Conservation (phyloP, 169 alveolate species). For the Eimeria praecox region DNA sequence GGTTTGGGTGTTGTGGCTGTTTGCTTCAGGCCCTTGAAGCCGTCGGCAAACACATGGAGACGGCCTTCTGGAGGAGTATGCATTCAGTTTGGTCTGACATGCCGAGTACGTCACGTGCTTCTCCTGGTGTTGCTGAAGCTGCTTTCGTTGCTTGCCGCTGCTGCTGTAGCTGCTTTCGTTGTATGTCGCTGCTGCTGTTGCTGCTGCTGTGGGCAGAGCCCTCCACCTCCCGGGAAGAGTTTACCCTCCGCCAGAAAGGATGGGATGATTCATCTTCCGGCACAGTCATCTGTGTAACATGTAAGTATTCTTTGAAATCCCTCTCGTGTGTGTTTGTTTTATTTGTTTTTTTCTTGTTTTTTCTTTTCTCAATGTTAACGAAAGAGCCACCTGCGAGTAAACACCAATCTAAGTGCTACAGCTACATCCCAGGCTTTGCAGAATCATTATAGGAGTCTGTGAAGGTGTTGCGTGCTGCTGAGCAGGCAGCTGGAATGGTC, state of each 20-base stretch:
- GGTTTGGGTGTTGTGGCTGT: background rate
- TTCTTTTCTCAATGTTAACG: too few species aligned
- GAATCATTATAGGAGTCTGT: background rate
- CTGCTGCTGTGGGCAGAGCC: background rate
- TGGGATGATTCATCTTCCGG: background rate
- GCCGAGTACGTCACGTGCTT: too few species aligned
- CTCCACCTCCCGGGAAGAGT: background rate
- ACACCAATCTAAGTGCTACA: too few species aligned
- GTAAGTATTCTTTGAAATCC: background rate
- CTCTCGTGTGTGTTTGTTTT: background rate
- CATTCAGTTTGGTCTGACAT: background rate
- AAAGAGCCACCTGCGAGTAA: too few species aligned
- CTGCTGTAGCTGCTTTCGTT: background rate
- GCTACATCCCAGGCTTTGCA: too few species aligned
- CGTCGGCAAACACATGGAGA: background rate
- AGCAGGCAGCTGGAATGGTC: background rate
- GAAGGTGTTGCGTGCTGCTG: background rate
- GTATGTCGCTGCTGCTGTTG: background rate
- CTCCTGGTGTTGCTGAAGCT: background rate
- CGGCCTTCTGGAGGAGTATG: background rate
- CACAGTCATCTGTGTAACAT: background rate
- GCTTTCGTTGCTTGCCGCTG: background rate
- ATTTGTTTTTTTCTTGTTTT: background rate
- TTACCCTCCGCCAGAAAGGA: background rate
- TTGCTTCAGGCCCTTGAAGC: background rate